A percentile compares a stretch with the other conserved stretches of the same genome.
Evolutionary conservation across 1,284 basidiomycete species (phyloP).

Genomic region (Schizophyllum amplum): DNA sequence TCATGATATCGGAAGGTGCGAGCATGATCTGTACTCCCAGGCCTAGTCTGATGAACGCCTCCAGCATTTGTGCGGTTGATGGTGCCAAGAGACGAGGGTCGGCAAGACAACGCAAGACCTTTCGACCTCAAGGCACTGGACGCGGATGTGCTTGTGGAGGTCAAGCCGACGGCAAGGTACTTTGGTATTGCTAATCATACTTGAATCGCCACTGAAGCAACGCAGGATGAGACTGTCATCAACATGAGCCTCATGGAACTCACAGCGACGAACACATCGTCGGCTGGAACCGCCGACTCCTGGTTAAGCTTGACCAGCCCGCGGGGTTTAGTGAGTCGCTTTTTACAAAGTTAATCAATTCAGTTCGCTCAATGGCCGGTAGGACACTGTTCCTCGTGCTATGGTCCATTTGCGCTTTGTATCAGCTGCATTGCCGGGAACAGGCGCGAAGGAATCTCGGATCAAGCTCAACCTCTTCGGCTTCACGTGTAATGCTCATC

Average conservation of each 20-base stretch:
- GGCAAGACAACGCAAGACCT: slow-evolving; percentile 23
- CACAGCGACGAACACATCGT: slow-evolving; percentile 38
- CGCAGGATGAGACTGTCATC: slow-evolving; percentile 64
- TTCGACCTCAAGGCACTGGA: slow-evolving; percentile 59
- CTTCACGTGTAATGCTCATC: slow-evolving; percentile 56
- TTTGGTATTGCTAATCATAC: slow-evolving; percentile 11
- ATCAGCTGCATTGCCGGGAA: slow-evolving; percentile 57
- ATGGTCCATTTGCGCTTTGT: slow-evolving; percentile 62
- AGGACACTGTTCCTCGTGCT: slow-evolving; percentile 37
- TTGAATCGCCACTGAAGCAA: slow-evolving; percentile 1
- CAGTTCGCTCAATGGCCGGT: slow-evolving; percentile 2
- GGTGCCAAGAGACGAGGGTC: slow-evolving; percentile 22
- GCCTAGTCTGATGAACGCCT: neutral
- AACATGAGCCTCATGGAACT: slow-evolving; percentile 59
- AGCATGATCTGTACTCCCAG: neutral
- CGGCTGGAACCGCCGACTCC: slow-evolving; percentile 26
- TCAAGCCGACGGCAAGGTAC: slow-evolving; percentile 69
- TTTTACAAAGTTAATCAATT: slow-evolving; percentile 3
- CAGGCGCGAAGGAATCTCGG: slow-evolving; percentile 72
- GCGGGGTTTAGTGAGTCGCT: slow-evolving; percentile 43
- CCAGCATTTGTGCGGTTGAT: slow-evolving; percentile 28
- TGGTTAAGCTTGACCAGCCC: slow-evolving; percentile 44
- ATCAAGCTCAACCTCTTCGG: slow-evolving; percentile 60
- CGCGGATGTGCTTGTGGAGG: slow-evolving; percentile 55
- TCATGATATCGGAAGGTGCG: slow-evolving; percentile 52